Evolutionary conservation across 352 stramenopile species (phyloP), one percentile per base, ranked within the genome.

Genomic region (Phytophthora multivora): DNA sequence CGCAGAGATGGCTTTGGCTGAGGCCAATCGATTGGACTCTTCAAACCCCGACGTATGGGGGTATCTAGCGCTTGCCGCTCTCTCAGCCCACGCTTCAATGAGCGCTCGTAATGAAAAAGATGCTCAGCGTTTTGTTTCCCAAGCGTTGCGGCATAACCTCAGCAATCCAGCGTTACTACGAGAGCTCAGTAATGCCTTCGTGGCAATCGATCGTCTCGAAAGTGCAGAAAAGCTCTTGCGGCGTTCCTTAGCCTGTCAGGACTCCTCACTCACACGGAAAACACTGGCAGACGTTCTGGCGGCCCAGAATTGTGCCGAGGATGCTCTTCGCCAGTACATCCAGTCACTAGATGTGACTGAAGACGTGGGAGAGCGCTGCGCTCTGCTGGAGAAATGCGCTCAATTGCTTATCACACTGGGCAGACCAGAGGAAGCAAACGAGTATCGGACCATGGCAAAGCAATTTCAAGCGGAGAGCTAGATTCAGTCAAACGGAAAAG

Each of bases 161-260:
- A 79, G 69, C 42, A 93, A 88, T 43, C 74, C 80, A 0, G 79
- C 63, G 25, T 65, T 95, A 19, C 63, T 93, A 26, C 72, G 86
- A 10, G 86, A 95, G 36, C 77, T 95, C n/a, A 91, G 86, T 68
- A 93, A 79, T 63, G 80, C 69, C 25, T 93, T 90, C 25, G 77
- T 95, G 6, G 80, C 86, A 23, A 79, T 90, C 42, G 86, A 95
- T 59, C 77, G 80, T 1, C 76, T 95, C 1, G 84, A 92, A 65
- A 74, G 83, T 18, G 86, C 86, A 5, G 86, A 95, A 54, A 71
- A 61, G 26, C 56, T 95, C 23, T 64, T 95, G 30, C 78, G 80
- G 15, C 78, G 84, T 3, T 86, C 84, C 28, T 68, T 95, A 13
- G 71, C 73, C 15, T 80, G 73, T 13, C 78, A 88, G 25, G 86